Conservation (phyloP, 179 eudicot species). For the Monotropa hypopitys region DNA sequence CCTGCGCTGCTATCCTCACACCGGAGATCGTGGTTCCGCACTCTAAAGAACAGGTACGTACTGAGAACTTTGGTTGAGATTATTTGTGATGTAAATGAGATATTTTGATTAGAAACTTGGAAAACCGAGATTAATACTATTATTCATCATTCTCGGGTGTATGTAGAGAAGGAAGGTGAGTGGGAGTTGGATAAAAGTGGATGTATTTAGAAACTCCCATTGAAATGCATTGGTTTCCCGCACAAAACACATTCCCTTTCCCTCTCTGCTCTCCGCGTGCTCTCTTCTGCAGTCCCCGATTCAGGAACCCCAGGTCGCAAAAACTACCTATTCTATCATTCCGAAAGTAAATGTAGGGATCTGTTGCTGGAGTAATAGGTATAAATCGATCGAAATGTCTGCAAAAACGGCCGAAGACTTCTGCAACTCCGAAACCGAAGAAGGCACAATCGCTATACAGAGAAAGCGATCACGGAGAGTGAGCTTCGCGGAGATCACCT, state of each 20-base stretch:
- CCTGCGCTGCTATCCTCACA: too few species aligned
- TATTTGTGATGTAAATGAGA: too few species aligned
- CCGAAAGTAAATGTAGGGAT: neutral
- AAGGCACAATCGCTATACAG: conserved; percentile 38
- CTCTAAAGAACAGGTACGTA: too few species aligned
- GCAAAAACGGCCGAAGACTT: conserved; percentile 16
- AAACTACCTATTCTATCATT: neutral
- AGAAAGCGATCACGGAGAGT: conserved; percentile 65
- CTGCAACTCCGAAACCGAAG: conserved; percentile 43
- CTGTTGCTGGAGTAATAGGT: neutral
- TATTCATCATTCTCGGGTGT: too few species aligned
- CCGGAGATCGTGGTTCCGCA: too few species aligned
- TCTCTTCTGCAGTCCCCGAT: neutral
- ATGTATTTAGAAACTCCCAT: neutral
- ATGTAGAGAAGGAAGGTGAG: neutral
- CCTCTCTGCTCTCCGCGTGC: neutral
- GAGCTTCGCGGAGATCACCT: conserved; percentile 85
- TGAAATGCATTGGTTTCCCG: neutral
- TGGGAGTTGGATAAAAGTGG: neutral
- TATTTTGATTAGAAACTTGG: too few species aligned
- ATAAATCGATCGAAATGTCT: neutral
- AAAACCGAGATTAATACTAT: too few species aligned
- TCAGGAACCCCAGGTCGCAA: conserved; percentile 2
- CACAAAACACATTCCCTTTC: neutral
- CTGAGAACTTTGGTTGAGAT: too few species aligned